A percentile compares a stretch with the other conserved stretches of the same genome.
Evolutionary conservation across 2,329 filamentous ascomycete species (phyloP).

Genomic region (Fusarium citri): DNA sequence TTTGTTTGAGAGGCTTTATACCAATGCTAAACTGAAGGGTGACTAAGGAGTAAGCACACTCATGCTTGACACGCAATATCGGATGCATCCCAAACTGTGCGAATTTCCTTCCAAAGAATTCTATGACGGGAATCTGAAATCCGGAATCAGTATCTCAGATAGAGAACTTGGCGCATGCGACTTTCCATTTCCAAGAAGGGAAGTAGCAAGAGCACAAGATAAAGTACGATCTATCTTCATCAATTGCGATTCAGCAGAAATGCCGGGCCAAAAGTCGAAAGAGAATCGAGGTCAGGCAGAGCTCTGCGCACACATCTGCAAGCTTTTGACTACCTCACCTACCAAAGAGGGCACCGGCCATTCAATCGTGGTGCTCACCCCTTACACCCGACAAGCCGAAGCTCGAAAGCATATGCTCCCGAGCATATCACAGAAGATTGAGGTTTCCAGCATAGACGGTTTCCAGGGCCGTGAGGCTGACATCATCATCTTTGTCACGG

Average conservation of each 20-base stretch:
- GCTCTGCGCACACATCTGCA: constrained; percentile 51
- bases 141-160: constrained; percentile 43
- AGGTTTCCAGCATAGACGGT: constrained; percentile 55
- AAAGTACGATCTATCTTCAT: constrained; percentile 47
- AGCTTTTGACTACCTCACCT: constrained; percentile 39
- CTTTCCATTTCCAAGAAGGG: constrained; percentile 35
- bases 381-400: constrained; percentile 54
- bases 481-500: constrained; percentile 56
- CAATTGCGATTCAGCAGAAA: constrained; percentile 52
- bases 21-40: not conserved
- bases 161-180: constrained; percentile 33
- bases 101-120: constrained; percentile 56
- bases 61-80: constrained; percentile 60
- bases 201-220: not conserved
- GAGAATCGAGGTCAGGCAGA: constrained; percentile 53
- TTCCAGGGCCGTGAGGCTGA: constrained; percentile 59
- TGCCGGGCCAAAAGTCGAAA: constrained; percentile 54
- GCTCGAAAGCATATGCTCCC: constrained; percentile 44
- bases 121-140: constrained; percentile 52
- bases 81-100: constrained; percentile 57
- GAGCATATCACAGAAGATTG: constrained; percentile 42
- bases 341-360: not conserved
- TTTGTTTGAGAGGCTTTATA: constrained; percentile 57
- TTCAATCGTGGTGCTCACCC: constrained; percentile 55
- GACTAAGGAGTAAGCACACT: constrained; percentile 43